A percentile compares a stretch with the other conserved stretches of the same genome.
phyloP scores from a whole-genome alignment of 2,329 filamentous ascomycete genomes.

The Graphilbum fragrans region DNA sequence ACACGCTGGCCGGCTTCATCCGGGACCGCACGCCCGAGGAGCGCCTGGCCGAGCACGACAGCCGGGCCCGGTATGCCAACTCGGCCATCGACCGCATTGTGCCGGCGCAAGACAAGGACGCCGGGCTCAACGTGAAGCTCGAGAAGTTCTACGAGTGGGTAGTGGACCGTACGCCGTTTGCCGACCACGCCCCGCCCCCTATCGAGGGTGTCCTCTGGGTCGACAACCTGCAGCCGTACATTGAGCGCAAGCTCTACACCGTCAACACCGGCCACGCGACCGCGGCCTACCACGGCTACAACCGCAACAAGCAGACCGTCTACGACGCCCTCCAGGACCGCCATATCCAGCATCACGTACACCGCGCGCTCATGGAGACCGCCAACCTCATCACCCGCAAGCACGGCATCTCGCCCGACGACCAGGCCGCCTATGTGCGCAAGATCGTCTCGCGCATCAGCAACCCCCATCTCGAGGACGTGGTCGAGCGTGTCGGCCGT shows the following conservation, averaged over 20 bases:
- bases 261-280: conserved; percentile 98
- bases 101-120: conserved; percentile 69
- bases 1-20: conserved; percentile 74
- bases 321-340: conserved; percentile 78
- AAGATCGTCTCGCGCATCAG: conserved; percentile 88
- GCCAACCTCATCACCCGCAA: conserved; percentile 70
- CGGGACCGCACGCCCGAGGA: conserved; percentile 60
- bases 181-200: conserved; percentile 53
- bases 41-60: conserved; percentile 54
- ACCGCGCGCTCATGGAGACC: conserved; percentile 72
- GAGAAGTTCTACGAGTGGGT: conserved; percentile 99
- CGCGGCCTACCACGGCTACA: conserved; percentile 88
- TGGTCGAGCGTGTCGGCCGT: conserved; percentile 88
- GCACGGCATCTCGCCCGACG: conserved; percentile 62
- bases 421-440: conserved; percentile 78
- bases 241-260: conserved; percentile 98
- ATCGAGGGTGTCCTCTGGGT: conserved; percentile 93
- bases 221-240: conserved; percentile 81
- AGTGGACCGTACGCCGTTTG: conserved; percentile 78
- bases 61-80: conserved; percentile 85
- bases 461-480: conserved; percentile 86
- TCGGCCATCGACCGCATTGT: conserved; percentile 98
- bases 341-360: conserved; percentile 68
- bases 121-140: conserved; percentile 82
- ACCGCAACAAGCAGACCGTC: conserved; percentile 74